A percentile compares a stretch with the other conserved stretches of the same genome.
phyloP scores from a whole-genome alignment of 495 filamentous ascomycete genomes.

The Achaetomiella virescens region DNA sequence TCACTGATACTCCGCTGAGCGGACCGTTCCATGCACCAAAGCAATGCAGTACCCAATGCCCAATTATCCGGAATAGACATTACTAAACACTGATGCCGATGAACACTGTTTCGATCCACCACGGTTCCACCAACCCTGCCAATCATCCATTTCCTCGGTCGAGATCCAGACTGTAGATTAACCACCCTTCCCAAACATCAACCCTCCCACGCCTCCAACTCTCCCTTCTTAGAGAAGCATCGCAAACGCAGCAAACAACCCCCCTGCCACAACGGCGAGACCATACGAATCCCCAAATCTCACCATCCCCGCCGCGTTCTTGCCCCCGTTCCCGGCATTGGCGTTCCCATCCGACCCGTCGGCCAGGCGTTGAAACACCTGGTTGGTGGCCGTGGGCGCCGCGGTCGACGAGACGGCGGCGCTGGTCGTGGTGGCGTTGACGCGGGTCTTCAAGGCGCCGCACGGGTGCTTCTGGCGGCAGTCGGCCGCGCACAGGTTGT shows the following conservation, averaged over 20 bases:
- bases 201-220: neutral
- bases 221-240: constrained; percentile 46
- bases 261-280: constrained; percentile 47
- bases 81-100: too few species aligned
- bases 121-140: too few species aligned
- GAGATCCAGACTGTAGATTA: neutral
- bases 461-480: constrained; percentile 74
- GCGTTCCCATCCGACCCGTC: constrained; percentile 25
- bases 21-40: too few species aligned
- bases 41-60: too few species aligned
- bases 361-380: constrained; percentile 46
- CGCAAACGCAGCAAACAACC: constrained; percentile 60
- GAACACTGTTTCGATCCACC: too few species aligned
- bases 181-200: neutral
- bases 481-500: constrained; percentile 53
- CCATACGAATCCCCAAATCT: constrained; percentile 55
- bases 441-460: constrained; percentile 59
- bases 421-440: constrained; percentile 55
- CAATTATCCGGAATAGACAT: too few species aligned
- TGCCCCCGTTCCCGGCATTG: constrained; percentile 12
- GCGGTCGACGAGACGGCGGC: too few species aligned
- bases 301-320: constrained; percentile 35
- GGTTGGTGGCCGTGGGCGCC: constrained; percentile 32
- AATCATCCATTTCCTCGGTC: neutral
- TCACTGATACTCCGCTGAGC: too few species aligned